Conservation (phyloP, 73 alveolate species). For the Blepharisma stoltei region DNA sequence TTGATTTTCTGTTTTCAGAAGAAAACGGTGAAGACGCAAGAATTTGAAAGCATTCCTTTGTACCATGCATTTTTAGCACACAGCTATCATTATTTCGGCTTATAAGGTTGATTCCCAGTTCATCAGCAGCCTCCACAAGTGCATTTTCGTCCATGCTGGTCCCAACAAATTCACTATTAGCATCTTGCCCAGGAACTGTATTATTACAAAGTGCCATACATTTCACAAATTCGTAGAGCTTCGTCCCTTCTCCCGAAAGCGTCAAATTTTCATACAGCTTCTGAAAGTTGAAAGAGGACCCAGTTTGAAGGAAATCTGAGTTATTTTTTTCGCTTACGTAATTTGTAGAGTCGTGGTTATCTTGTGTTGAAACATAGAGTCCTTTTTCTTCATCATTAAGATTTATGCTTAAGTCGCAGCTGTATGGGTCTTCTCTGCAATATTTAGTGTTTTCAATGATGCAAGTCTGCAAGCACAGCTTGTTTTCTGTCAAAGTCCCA, state of each 20-base stretch:
- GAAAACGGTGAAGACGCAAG: background rate
- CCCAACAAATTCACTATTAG: conserved; percentile 5
- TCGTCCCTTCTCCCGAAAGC: background rate
- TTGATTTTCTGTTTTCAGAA: background rate
- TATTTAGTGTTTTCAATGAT: background rate
- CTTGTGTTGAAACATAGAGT: background rate
- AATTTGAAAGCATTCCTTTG: background rate
- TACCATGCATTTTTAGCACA: background rate
- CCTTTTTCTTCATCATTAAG: conserved; percentile 20
- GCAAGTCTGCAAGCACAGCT: conserved; percentile 60
- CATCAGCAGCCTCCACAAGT: conserved; percentile 19
- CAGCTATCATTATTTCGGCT: background rate
- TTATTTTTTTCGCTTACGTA: background rate
- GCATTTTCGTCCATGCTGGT: conserved; percentile 23
- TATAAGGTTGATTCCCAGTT: conserved; percentile 12
- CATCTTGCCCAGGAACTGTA: background rate
- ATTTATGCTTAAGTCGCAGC: background rate
- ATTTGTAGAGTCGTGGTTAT: background rate
- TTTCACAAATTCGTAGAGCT: background rate
- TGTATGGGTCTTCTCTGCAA: conserved; percentile 10
- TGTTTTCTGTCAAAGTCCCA: conserved; percentile 92
- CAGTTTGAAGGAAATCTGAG: background rate
- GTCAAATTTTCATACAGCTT: background rate
- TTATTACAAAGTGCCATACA: conserved; percentile 28
- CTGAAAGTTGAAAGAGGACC: background rate